These are phyloP conservation scores for Quercus bicolor DNA, from an alignment of 306 rosid genomes.

Conservation along the genomic window DNA sequence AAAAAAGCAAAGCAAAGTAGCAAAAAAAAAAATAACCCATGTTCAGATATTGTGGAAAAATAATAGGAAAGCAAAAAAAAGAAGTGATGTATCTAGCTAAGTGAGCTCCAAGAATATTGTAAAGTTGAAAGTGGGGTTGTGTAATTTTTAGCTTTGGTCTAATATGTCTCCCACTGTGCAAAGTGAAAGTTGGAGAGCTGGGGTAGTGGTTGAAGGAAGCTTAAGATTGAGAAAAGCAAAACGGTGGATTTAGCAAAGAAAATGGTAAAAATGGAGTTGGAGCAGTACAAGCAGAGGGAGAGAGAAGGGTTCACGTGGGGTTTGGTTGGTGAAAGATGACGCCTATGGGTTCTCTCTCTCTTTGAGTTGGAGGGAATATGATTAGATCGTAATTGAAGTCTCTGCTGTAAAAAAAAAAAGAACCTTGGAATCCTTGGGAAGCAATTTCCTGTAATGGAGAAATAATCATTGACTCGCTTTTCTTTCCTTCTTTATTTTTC, in stretches of 20 bases:
- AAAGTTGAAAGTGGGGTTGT: constrained; percentile 5
- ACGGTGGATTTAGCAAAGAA: not conserved
- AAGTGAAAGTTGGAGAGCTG: constrained; percentile 15
- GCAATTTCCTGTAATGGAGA: constrained; percentile 21
- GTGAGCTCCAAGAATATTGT: constrained; percentile 11
- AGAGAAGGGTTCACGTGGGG: constrained; percentile 27
- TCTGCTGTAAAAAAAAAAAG: constrained; percentile 24
- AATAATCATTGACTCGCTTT: constrained; percentile 26
- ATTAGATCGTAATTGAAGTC: constrained; percentile 42
- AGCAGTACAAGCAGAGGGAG: not conserved
- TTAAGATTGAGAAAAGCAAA: not conserved
- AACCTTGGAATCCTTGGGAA: not conserved
- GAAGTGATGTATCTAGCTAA: not conserved
- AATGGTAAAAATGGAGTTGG: not conserved
- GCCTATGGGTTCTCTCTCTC: constrained; percentile 9
- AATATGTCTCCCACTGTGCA: constrained; percentile 8
- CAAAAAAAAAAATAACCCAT: not conserved
- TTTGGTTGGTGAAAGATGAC: constrained; percentile 38
- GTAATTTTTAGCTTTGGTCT: constrained; percentile 7
- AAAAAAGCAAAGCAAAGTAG: not conserved
- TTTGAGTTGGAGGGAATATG: constrained; percentile 11
- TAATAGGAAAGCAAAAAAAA: not conserved
- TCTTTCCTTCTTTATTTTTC: not conserved
- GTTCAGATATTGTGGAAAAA: not conserved
- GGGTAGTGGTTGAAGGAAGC: not conserved